phyloP scores from a whole-genome alignment of 73 alveolate genomes.

The Urostyla sp. region DNA sequence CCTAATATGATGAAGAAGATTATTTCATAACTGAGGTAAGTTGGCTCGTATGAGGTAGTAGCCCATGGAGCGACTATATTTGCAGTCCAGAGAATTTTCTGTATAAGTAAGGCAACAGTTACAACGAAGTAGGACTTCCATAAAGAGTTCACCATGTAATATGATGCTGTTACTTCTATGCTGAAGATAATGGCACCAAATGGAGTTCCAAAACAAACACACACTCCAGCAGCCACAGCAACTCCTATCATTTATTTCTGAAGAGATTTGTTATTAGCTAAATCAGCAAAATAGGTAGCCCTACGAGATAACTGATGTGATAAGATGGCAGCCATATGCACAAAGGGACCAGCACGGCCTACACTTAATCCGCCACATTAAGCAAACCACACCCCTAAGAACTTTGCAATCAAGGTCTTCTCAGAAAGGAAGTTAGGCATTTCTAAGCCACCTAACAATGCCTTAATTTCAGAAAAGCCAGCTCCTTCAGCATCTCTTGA shows the following conservation, averaged over 20 bases:
- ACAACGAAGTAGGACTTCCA: slow-evolving; percentile 85
- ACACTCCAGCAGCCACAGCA: slow-evolving; percentile 90
- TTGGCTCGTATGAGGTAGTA: slow-evolving; percentile 31
- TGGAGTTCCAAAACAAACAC: slow-evolving; percentile 85
- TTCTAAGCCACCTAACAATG: slow-evolving; percentile 83
- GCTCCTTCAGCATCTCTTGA: slow-evolving; percentile 90
- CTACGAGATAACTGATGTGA: slow-evolving; percentile 30
- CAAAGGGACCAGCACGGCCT: slow-evolving; percentile 91
- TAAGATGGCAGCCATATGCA: slow-evolving; percentile 69
- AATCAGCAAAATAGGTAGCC: background rate
- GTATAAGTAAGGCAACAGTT: slow-evolving; percentile 67
- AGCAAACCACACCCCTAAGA: slow-evolving; percentile 81
- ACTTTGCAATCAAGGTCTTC: slow-evolving; percentile 81
- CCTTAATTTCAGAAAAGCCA: slow-evolving; percentile 89
- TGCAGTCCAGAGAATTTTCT: slow-evolving; percentile 59
- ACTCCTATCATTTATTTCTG: slow-evolving; percentile 75
- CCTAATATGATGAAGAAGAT: slow-evolving; percentile 73
- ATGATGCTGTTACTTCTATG: slow-evolving; percentile 86
- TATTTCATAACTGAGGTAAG: slow-evolving; percentile 58
- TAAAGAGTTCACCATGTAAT: slow-evolving; percentile 84
- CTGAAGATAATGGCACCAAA: slow-evolving; percentile 85
- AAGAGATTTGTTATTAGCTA: slow-evolving; percentile 10
- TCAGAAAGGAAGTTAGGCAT: slow-evolving; percentile 78
- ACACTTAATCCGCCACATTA: slow-evolving; percentile 84
- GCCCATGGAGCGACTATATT: slow-evolving; percentile 44